Evolutionary conservation across 2,329 filamentous ascomycete genomes (phyloP).

Genomic region (Bisporella sp.): DNA sequence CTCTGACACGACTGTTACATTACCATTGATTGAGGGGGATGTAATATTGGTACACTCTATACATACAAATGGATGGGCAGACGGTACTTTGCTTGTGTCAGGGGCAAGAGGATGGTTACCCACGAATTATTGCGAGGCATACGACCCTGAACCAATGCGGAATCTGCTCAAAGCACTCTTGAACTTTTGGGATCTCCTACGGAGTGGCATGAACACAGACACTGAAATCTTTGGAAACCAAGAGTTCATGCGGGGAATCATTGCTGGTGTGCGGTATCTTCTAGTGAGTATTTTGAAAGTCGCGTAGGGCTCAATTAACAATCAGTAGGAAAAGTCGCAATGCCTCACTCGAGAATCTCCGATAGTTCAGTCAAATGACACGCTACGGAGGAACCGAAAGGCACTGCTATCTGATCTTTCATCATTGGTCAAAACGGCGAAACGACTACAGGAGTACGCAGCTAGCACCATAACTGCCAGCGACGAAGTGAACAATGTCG

Average conservation of each 20-base stretch:
- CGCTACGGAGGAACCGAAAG: conserved; percentile 74
- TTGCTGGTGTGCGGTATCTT: conserved; percentile 85
- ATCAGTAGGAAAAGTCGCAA: conserved; percentile 71
- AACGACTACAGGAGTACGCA: conserved; percentile 71
- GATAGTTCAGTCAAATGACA: conserved; percentile 68
- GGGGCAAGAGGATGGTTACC: conserved; percentile 91
- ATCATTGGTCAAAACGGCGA: conserved; percentile 80
- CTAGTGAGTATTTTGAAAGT: conserved; percentile 52
- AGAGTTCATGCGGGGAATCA: conserved; percentile 89
- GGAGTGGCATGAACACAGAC: conserved; percentile 69
- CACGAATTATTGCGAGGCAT: conserved; percentile 96
- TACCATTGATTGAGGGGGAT: conserved; percentile 84
- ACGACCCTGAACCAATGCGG: conserved; percentile 81
- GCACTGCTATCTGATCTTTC: conserved; percentile 85
- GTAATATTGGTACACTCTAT: conserved; percentile 92
- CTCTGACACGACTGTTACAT: conserved; percentile 78
- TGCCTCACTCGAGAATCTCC: conserved; percentile 78
- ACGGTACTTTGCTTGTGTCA: conserved; percentile 81
- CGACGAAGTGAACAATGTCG: conserved; percentile 63
- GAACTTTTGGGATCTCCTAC: conserved; percentile 86
- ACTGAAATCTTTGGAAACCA: conserved; percentile 78
- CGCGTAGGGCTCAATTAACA: conserved; percentile 2
- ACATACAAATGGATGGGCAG: conserved; percentile 97
- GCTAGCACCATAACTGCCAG: conserved; percentile 26
- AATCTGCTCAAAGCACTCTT: conserved; percentile 79